A percentile compares a stretch with the other conserved stretches of the same genome.
Conservation (phyloP, 169 alveolate genomes). For the Eimeria acervulina region DNA sequence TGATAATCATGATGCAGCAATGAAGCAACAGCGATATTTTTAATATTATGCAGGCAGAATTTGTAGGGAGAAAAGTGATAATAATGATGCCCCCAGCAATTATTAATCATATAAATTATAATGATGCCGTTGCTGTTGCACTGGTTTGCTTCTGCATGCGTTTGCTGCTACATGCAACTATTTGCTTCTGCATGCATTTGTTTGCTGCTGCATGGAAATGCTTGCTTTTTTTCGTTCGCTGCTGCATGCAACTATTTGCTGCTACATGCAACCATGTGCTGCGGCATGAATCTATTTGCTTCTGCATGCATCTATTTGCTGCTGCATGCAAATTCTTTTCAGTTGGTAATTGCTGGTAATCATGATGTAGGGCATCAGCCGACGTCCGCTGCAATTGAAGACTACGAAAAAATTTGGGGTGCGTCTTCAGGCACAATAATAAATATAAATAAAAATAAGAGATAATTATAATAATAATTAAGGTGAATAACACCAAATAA, state of each 20-base stretch:
- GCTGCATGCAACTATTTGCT: background rate
- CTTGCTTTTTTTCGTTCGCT: background rate
- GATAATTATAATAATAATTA: background rate
- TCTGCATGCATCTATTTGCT: too few species aligned
- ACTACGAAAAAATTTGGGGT: constrained; percentile 47
- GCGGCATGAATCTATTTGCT: too few species aligned
- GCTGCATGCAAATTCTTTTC: background rate
- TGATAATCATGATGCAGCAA: background rate
- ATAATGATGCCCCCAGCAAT: too few species aligned
- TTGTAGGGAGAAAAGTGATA: too few species aligned
- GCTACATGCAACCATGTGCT: too few species aligned
- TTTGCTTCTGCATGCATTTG: too few species aligned
- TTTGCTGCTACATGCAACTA: too few species aligned
- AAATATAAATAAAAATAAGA: background rate
- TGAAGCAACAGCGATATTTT: too few species aligned
- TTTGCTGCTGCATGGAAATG: background rate
- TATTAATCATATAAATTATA: too few species aligned
- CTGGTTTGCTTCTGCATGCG: background rate
- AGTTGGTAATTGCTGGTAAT: constrained; percentile 32
- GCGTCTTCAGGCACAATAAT: background rate
- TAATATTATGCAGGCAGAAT: too few species aligned
- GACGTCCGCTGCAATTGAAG: constrained; percentile 7
- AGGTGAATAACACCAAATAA: too few species aligned
- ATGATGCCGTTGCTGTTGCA: background rate
- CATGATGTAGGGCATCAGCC: constrained; percentile 34